Base-by-base conservation (phyloP, 805 yeast genomes). In the Saturnispora ahearnii region DNA sequence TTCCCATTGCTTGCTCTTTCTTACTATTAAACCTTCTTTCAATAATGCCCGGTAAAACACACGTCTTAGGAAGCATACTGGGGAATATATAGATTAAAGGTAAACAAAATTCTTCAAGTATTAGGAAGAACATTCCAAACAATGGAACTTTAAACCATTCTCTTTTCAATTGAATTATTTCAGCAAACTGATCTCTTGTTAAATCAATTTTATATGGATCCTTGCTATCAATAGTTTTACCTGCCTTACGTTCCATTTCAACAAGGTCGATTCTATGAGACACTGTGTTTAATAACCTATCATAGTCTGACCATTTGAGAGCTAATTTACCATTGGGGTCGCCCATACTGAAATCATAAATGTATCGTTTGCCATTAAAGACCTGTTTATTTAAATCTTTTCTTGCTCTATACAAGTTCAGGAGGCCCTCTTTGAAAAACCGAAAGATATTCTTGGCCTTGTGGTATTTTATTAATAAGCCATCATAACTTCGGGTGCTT, bases 391-490 rank as follows among this genome's bases (percentile, higher is more conserved):
- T 59, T 2, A 72, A 59, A 1, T 55, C 50, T 24, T 59, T 61
- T 29, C 67, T 57, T 52, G 79, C 78, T 1, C 62, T 53, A 78
- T 82, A 80, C 0, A 82, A 75, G 54, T 75, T 76, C 21, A 66
- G 62, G 2, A 83, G 69, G 1, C 91, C 90, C 2, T 66, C 61
- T 52, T 75, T 74, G 65, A 83, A 84, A 60, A 82, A 81, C 5
- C 61, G 61, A 38, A 81, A 50, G 32, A 62, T 62, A 33, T 48
- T 53, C 24, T 57, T 60, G 28, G 54, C 50, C 22, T 55, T 48
- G 29, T 59, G 53, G 45, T 60, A 64, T 32, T 48, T 47, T 2
- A 54, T 41, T 8, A 52, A 46, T 4, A 51, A 18, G 1, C 38
- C 41, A 34, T 53, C 54, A 46, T 40, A 44, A 7, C 30, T 29